These are phyloP conservation scores for Magnaporthales sp. DNA, from an alignment of 2,329 filamentous ascomycete genomes.

Conservation along the genomic window DNA sequence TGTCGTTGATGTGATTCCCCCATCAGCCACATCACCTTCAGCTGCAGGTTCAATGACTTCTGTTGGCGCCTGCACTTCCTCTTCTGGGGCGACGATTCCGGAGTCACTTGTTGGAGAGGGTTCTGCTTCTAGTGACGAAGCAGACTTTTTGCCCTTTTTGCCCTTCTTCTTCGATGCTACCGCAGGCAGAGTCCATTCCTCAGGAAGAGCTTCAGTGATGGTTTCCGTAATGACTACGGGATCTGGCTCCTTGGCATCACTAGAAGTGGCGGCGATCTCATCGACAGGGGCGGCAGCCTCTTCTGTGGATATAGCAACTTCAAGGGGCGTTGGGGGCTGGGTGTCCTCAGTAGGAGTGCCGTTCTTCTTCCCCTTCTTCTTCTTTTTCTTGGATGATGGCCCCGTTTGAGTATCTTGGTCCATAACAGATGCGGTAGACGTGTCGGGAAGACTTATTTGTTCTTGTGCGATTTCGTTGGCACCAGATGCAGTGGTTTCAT, in stretches of 20 bases:
- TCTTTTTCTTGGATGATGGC: not conserved
- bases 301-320: not conserved
- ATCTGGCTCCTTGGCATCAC: not conserved
- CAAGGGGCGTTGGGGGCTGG: not conserved
- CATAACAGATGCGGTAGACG: not conserved
- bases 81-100: not conserved
- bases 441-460: not conserved
- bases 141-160: conserved; percentile 5
- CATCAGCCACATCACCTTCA: not conserved
- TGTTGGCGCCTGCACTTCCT: not conserved
- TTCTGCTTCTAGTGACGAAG: not conserved
- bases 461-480: not conserved
- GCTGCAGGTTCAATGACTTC: not conserved
- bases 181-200: not conserved
- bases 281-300: not conserved
- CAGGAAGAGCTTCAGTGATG: not conserved
- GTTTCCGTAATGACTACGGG: not conserved
- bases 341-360: not conserved
- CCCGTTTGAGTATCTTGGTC: not conserved
- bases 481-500: not conserved
- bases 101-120: not conserved
- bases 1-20: not conserved
- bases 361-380: conserved; percentile 2
- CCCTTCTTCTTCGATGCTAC: conserved; percentile 4
- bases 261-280: not conserved